Percentiles rank a stretch among this genome's conserved stretches.
Conservation (phyloP, 2,329 filamentous ascomycete species). For the Exophiala viscosa region DNA sequence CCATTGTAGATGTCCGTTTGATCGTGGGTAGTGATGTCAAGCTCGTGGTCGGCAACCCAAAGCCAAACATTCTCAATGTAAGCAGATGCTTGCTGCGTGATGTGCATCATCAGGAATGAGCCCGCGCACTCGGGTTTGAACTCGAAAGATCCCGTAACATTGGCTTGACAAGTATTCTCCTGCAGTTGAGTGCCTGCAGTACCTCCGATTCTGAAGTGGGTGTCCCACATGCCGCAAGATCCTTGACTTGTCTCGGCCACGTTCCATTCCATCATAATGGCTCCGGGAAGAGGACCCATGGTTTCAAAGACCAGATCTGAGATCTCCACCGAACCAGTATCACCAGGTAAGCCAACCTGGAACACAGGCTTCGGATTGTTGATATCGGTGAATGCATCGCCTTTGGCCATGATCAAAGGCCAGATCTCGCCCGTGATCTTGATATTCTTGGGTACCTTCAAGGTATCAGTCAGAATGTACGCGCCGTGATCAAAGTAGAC, state of each 20-base stretch:
- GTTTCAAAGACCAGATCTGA: constrained; percentile 84
- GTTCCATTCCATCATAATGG: constrained; percentile 91
- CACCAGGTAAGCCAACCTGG: constrained; percentile 73
- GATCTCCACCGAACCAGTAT: constrained; percentile 78
- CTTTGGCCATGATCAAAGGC: constrained; percentile 82
- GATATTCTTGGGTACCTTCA: constrained; percentile 66
- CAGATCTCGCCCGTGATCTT: constrained; percentile 89
- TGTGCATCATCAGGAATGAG: constrained; percentile 62
- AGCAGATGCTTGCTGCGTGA: constrained; percentile 55
- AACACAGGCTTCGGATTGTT: constrained; percentile 77
- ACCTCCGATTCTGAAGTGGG: constrained; percentile 91
- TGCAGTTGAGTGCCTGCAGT: constrained; percentile 79
- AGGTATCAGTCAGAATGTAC: constrained; percentile 58
- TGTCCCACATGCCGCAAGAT: constrained; percentile 81
- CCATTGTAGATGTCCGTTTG: constrained; percentile 78
- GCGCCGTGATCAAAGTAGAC: constrained; percentile 64
- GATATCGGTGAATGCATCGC: constrained; percentile 68
- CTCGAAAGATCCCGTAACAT: constrained; percentile 56
- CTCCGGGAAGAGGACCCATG: constrained; percentile 75
- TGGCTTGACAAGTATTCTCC: constrained; percentile 74
- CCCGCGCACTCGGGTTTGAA: constrained; percentile 68
- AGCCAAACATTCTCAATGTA: constrained; percentile 90
- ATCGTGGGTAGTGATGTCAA: constrained; percentile 67
- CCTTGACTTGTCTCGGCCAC: constrained; percentile 62
- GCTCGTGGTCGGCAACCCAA: constrained; percentile 87